Evolutionary conservation across 768 basidiomycete species (phyloP), one percentile per base, ranked within the genome.

Genomic region (Coprinopsis marcescibilis): DNA sequence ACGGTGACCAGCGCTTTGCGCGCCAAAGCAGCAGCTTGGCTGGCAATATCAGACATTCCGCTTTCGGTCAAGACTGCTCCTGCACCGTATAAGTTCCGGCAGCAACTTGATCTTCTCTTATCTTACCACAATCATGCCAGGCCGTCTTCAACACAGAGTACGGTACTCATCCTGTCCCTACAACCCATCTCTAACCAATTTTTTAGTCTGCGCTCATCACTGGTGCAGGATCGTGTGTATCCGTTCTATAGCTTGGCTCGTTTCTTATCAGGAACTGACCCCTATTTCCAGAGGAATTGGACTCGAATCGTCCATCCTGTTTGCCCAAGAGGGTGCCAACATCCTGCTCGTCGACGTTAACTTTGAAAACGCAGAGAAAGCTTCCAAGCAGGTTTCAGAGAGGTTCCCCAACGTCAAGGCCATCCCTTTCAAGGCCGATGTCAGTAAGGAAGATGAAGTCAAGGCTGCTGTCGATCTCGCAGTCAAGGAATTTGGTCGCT

Each of bases 321-420:
- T 99, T 63, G 95, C 95, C 1, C 77, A 80, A 52, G 96, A 99
- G 64, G 94, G 95, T 20, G 92, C 92, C n/a, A 79, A 84, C 57
- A 81, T 98, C 50, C 61, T 97, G 35, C 78, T 94, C 35, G 87
- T 83, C 26, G 96, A 99, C 63, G 80, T 98, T 63, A 96, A 93
- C 64, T 54, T 81, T 19, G 67, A 73, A 17, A 85, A 81, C 20
- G 92, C 80, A 3, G 69, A 90, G 61, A 83, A 76, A 43, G 83
- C 75, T 2, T 81, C 76, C 14, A 72, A 69, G 23, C 59, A 83
- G 36, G 83, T 98, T 61, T 58, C 67, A 15, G 60, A 82, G 49
- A 75, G 80, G 38, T 87, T 66, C 60, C 87, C 88, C 2, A 78
- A 83, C 56, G 76, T 83, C 52, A 81, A 78, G 55, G 78, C 80